These are phyloP conservation scores for Parathielavia appendiculata DNA, from an alignment of 495 filamentous ascomycete species.

Conservation along the genomic window DNA sequence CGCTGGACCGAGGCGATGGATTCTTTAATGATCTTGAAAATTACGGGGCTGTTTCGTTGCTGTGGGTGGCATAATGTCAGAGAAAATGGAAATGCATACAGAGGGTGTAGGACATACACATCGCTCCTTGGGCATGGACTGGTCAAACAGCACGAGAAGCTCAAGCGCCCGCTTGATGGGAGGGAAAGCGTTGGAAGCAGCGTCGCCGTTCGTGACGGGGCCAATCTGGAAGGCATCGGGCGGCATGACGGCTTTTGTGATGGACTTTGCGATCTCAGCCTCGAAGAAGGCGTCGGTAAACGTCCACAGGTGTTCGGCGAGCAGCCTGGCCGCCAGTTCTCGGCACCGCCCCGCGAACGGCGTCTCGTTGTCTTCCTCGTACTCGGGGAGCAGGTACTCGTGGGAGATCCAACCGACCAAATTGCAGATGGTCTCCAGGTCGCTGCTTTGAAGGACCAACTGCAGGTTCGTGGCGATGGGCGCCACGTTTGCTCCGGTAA, in stretches of 20 bases:
- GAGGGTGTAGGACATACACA: conserved; percentile 52
- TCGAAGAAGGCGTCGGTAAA: conserved; percentile 48
- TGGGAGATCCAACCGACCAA: conserved; percentile 76
- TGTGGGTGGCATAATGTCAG: conserved; percentile 29
- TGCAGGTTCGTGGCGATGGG: conserved; percentile 45
- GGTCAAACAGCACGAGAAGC: conserved; percentile 78
- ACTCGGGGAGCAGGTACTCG: conserved; percentile 68
- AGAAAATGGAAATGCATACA: conserved; percentile 2
- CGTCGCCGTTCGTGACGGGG: conserved; percentile 38
- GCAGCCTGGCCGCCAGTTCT: conserved; percentile 55
- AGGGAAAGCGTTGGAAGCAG: conserved; percentile 53
- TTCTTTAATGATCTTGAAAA: conserved; percentile 44
- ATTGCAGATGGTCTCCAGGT: conserved; percentile 59
- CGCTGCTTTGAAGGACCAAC: conserved; percentile 37
- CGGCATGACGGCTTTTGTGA: conserved; percentile 41
- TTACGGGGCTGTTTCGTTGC: conserved; percentile 48
- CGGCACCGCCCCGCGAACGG: conserved; percentile 66
- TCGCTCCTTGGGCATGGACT: conserved; percentile 56
- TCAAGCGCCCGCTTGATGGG: conserved; percentile 74
- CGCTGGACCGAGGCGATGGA: conserved; percentile 46
- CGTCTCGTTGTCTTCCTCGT: conserved; percentile 62
- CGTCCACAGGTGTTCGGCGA: conserved; percentile 49
- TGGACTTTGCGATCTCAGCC: conserved; percentile 47
- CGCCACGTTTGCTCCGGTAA: conserved; percentile 43
- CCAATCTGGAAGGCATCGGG: conserved; percentile 43